Evolutionary conservation across 306 rosid species (phyloP), one percentile per base, ranked within the genome.

Genomic region (Adenanthera pavonina): DNA sequence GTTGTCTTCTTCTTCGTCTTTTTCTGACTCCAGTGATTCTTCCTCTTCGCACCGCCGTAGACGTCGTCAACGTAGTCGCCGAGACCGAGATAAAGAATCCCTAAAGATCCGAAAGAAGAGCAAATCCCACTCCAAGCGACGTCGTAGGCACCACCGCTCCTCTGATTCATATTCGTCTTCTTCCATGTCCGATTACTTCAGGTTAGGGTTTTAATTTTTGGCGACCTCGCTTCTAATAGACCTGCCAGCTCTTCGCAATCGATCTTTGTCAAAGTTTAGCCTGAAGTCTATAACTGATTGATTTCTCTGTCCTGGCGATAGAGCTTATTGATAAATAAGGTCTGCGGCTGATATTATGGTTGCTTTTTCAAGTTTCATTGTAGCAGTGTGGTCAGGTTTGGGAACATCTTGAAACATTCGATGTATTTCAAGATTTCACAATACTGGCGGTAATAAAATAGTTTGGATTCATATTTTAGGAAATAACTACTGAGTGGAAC

Each of bases 111-210:
- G 91, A 7, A 91, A 90, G 89, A 92, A 85, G 87, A 80, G 80
- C 59, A 93, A 91, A 52, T 87, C 97, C 75, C 88, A 86, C 44
- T 56, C 89, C 70, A 90, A 94, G 88, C 93, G 97, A 76, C 94
- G 93, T 72, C 97, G 97, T 72, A 89, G 85, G 66, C 90, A 75
- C 75, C 92, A 78, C 88, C 88, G 85, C 80, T 86, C 92, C 46
- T 90, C 93, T 15, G 85, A 87, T 77, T 89, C 92, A 17, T 44
- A 79, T 75, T 87, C 91, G 6, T 91, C 92, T 6, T 85, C 85
- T 25, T 89, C 94, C 61, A 40, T 81, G 49, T 91, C 96, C 33
- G 90, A 87, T 57, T 48, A 47, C 81, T 88, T 92, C 87, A 88
- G 98, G 97, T 92, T 52, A 46, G 47, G 3, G 34, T 19, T 54